These are phyloP conservation scores for Quercus engelmannii DNA, from an alignment of 306 rosid species.

Conservation along the genomic window DNA sequence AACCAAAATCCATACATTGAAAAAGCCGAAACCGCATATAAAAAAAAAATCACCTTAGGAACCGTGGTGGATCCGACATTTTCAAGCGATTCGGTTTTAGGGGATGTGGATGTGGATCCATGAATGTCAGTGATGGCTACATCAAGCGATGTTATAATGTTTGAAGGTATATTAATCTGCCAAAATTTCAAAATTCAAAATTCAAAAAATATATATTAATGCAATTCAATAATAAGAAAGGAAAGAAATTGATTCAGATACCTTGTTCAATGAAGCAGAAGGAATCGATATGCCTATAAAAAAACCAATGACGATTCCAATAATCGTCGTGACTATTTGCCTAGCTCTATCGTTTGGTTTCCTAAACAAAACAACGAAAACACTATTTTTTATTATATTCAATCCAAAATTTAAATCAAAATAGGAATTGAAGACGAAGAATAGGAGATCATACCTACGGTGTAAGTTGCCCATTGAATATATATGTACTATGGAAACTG, in stretches of 20 bases:
- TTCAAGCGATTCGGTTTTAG: constrained; percentile 48
- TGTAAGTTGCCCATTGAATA: too few species aligned
- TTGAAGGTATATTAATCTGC: constrained; percentile 83
- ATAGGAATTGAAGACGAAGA: too few species aligned
- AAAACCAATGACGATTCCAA: constrained; percentile 77
- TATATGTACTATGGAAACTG: too few species aligned
- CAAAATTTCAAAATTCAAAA: constrained; percentile 17
- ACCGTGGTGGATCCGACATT: constrained; percentile 46
- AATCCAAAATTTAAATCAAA: too few species aligned
- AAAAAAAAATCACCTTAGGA: constrained; percentile 51
- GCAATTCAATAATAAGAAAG: not conserved
- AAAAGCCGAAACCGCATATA: constrained; percentile 9
- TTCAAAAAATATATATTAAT: not conserved
- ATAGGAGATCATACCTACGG: too few species aligned
- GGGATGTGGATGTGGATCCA: constrained; percentile 17
- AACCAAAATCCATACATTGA: not conserved
- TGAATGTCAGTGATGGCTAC: constrained; percentile 54
- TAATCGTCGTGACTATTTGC: constrained; percentile 47
- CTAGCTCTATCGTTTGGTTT: constrained; percentile 62
- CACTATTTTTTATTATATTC: too few species aligned
- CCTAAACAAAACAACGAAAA: constrained; percentile 8
- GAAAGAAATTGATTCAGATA: constrained; percentile 12
- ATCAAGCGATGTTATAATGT: constrained; percentile 62
- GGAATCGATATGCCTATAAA: constrained; percentile 78
- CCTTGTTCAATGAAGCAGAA: constrained; percentile 56